Percentiles rank a stretch among this genome's conserved stretches.
Evolutionary conservation across 768 basidiomycete genomes (phyloP).

Genomic region (Amanita muscaria): DNA sequence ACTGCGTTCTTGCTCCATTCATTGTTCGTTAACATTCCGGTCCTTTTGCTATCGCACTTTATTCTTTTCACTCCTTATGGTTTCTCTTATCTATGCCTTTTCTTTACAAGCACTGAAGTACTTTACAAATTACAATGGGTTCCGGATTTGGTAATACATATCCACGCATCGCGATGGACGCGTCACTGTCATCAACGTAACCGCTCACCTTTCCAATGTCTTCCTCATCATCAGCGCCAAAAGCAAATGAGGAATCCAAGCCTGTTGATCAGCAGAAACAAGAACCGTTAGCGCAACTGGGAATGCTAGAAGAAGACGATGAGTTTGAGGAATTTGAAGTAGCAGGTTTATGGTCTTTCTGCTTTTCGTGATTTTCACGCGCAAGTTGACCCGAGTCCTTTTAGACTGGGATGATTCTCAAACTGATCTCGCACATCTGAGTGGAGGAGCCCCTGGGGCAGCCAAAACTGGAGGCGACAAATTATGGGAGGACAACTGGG

Average conservation of each 20-base stretch:
- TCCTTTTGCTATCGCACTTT: no score
- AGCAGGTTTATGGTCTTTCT: no score
- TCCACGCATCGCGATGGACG: not conserved
- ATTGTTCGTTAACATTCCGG: no score
- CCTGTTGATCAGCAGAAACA: constrained; percentile 34
- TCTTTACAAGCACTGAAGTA: no score
- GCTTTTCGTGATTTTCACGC: no score
- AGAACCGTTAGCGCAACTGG: constrained; percentile 52
- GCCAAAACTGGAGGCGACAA: constrained; percentile 81
- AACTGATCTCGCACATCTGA: constrained; percentile 74
- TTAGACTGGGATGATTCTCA: constrained; percentile 84
- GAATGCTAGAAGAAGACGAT: constrained; percentile 94
- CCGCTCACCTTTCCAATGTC: constrained; percentile 20
- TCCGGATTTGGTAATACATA: not conserved
- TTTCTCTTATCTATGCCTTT: constrained; percentile 4
- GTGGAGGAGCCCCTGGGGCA: constrained; percentile 62
- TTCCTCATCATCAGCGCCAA: constrained; percentile 33
- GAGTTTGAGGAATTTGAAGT: constrained; percentile 92
- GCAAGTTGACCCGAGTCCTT: no score
- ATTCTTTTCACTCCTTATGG: no score
- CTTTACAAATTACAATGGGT: no score
- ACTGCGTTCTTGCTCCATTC: not conserved
- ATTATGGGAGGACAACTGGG: constrained; percentile 99
- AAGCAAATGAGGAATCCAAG: constrained; percentile 31
- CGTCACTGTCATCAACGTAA: not conserved